Percentiles rank a stretch among this genome's conserved stretches.
phyloP scores from a whole-genome alignment of 2,329 filamentous ascomycete genomes.

The Pseudopithomyces chartarum region DNA sequence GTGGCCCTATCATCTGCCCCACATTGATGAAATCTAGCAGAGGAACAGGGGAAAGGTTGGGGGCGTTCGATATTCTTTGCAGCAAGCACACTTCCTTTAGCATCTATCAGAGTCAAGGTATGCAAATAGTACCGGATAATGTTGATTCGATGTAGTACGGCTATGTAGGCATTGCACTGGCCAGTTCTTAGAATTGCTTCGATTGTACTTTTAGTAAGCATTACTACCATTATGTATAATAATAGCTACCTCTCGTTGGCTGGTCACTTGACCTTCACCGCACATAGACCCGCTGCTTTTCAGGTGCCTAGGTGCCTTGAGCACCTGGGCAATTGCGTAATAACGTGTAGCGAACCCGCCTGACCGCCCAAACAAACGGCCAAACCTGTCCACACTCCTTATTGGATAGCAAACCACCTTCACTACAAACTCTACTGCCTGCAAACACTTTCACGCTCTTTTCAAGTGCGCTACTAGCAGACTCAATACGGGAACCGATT shows the following conservation, averaged over 20 bases:
- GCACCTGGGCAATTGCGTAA: background rate
- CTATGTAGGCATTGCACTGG: background rate
- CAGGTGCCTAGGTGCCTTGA: too few relatives aligned
- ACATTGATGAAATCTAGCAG: background rate
- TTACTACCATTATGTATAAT: background rate
- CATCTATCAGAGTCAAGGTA: background rate
- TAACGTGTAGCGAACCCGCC: too few relatives aligned
- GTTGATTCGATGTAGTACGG: background rate
- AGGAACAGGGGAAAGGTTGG: background rate
- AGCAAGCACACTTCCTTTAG: background rate
- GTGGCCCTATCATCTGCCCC: conserved; percentile 5
- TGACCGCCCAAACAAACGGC: background rate
- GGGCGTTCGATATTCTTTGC: background rate
- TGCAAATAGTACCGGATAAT: background rate
- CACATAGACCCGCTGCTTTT: background rate
- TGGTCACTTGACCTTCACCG: background rate
- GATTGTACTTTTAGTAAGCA: background rate
- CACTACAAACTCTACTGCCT: background rate
- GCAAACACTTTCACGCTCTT: background rate
- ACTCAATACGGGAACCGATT: too few relatives aligned
- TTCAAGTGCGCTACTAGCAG: too few relatives aligned
- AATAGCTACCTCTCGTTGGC: background rate
- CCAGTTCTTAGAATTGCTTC: background rate
- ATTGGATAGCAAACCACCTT: background rate
- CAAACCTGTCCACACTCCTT: background rate